Evolutionary conservation across 768 basidiomycete genomes (phyloP).

Genomic region (Leccinum broughii): DNA sequence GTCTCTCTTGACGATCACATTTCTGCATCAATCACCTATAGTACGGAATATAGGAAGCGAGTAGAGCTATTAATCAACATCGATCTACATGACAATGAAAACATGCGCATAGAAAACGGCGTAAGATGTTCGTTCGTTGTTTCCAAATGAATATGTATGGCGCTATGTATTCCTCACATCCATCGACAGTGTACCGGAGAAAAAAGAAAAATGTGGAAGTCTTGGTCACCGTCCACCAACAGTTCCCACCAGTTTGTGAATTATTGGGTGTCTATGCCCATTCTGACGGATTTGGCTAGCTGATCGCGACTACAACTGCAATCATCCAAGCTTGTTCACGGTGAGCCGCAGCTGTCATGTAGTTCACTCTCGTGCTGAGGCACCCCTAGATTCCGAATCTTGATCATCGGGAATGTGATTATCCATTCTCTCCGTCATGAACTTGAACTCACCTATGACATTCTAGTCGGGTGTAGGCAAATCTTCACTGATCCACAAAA

Average conservation of each 20-base stretch:
- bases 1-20: neutral
- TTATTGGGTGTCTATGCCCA: neutral
- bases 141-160: neutral
- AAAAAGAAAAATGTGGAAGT: slow-evolving; percentile 10
- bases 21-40: neutral
- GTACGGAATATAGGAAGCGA: neutral
- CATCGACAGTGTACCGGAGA: slow-evolving; percentile 11
- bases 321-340: slow-evolving; percentile 14
- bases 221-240: slow-evolving; percentile 1
- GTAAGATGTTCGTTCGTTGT: slow-evolving; percentile 9
- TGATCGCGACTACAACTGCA: slow-evolving; percentile 6
- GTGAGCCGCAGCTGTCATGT: neutral
- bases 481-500: slow-evolving; percentile 11
- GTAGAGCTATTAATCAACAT: neutral
- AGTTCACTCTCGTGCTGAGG: neutral
- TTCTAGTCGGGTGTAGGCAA: slow-evolving; percentile 19
- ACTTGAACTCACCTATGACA: neutral
- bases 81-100: neutral
- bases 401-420: slow-evolving; percentile 19
- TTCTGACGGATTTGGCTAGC: slow-evolving; percentile 2
- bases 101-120: slow-evolving; percentile 2
- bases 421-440: neutral
- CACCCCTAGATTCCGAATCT: slow-evolving; percentile 13
- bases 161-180: neutral
- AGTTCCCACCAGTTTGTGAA: slow-evolving; percentile 1